Conservation (phyloP, 768 basidiomycete species). For the Lactifluus pinguis region DNA sequence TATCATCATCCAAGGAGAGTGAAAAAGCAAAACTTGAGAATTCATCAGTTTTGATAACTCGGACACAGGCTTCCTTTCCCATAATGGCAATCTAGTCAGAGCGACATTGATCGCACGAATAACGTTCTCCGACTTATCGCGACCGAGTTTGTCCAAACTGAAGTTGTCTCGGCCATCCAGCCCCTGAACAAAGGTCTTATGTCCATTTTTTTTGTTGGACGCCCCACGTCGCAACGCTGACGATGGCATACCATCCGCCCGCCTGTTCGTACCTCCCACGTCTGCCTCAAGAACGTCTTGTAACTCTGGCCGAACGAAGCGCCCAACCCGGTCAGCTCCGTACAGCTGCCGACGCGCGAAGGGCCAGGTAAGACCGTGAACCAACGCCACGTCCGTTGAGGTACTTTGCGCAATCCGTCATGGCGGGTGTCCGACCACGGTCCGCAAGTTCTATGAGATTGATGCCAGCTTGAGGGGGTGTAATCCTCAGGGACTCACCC, state of each 20-base stretch:
- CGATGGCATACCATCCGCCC: constrained; percentile 49
- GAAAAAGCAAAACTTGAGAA: not conserved
- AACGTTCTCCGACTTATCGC: constrained; percentile 55
- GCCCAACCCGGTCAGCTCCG: constrained; percentile 60
- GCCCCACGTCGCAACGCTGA: not conserved
- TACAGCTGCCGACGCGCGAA: constrained; percentile 62
- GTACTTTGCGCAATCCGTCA: constrained; percentile 71
- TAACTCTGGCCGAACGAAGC: constrained; percentile 70
- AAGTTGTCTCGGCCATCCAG: constrained; percentile 57
- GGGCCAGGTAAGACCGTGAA: constrained; percentile 48
- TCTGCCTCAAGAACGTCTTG: constrained; percentile 75
- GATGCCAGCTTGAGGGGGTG: not conserved
- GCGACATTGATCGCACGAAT: constrained; percentile 60
- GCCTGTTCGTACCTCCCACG: constrained; percentile 75
- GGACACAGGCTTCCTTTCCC: constrained; percentile 56
- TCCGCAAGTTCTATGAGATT: constrained; percentile 43
- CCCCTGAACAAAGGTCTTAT: constrained; percentile 81
- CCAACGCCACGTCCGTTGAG: constrained; percentile 76
- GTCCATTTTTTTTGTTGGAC: constrained; percentile 28
- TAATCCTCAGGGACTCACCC: constrained; percentile 27
- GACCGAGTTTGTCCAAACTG: constrained; percentile 45
- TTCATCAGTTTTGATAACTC: constrained; percentile 67
- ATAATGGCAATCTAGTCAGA: constrained; percentile 58
- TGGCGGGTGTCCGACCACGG: constrained; percentile 68
- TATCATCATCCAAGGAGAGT: not conserved